phyloP scores from a whole-genome alignment of 1,284 basidiomycete species.

The Xerocomus tenax region DNA sequence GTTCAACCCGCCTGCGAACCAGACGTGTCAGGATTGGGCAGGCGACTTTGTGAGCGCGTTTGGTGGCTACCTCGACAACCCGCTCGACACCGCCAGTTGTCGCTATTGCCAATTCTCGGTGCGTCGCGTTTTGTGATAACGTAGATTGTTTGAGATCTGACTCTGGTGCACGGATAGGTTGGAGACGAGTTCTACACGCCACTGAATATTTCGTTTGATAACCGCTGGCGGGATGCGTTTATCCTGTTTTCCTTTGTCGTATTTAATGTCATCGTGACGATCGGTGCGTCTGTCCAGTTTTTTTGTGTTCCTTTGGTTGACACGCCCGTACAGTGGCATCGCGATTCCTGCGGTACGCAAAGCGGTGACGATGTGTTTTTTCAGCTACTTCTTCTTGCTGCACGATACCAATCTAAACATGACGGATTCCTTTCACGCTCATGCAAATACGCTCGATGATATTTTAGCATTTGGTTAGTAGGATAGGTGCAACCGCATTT shows the following conservation, averaged over 20 bases:
- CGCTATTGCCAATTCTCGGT: constrained; percentile 65
- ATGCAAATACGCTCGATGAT: neutral
- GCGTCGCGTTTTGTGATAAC: constrained; percentile 7
- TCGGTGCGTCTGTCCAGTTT: constrained; percentile 37
- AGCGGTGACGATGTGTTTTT: constrained; percentile 35
- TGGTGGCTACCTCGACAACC: constrained; percentile 77
- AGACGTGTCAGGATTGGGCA: constrained; percentile 71
- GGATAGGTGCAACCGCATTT: neutral
- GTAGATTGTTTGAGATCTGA: neutral
- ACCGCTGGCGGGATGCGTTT: constrained; percentile 68
- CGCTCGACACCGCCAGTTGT: constrained; percentile 51
- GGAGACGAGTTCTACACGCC: constrained; percentile 68
- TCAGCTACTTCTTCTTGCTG: neutral
- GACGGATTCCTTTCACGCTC: neutral
- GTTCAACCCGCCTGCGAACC: constrained; percentile 65
- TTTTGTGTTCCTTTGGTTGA: constrained; percentile 2
- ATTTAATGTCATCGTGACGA: constrained; percentile 67
- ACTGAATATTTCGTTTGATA: constrained; percentile 59
- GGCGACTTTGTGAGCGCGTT: constrained; percentile 52
- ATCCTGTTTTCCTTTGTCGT: constrained; percentile 62
- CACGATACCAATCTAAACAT: neutral
- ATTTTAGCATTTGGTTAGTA: neutral
- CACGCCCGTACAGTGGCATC: constrained; percentile 46
- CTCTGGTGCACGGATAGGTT: constrained; percentile 17
- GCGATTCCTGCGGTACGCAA: constrained; percentile 64